Conservation (phyloP, 2,329 filamentous ascomycete species). For the Fusarium humuli region DNA sequence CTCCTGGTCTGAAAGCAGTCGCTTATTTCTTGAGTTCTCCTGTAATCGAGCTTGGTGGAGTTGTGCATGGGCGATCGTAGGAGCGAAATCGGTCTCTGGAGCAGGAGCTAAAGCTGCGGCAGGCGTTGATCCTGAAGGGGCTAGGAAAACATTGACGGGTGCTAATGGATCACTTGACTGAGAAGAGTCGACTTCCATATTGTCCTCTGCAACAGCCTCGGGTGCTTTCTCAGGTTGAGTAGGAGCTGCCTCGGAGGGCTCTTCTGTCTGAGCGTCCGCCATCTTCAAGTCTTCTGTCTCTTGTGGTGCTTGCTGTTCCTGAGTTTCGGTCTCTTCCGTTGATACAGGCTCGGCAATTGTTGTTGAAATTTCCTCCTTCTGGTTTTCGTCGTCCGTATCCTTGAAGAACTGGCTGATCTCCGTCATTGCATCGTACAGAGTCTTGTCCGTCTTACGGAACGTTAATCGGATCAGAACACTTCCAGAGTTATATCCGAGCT, state of each 20-base stretch:
- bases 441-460: conserved; percentile 80
- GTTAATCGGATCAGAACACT: conserved; percentile 81
- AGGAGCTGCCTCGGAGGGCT: conserved; percentile 2
- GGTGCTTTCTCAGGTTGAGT: conserved; percentile 15
- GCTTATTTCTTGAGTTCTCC: conserved; percentile 74
- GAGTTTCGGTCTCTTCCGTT: conserved; percentile 22
- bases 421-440: conserved; percentile 85
- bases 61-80: conserved; percentile 80
- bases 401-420: conserved; percentile 83
- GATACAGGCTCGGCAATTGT: conserved; percentile 14
- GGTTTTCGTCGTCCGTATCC: conserved; percentile 54
- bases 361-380: conserved; percentile 16
- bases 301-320: conserved; percentile 15
- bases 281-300: conserved; percentile 40
- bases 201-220: conserved; percentile 4
- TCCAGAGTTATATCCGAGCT: conserved; percentile 88
- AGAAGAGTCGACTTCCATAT: conserved; percentile 41
- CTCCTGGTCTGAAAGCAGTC: conserved; percentile 85
- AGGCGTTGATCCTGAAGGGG: conserved; percentile 79
- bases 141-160: conserved; percentile 79
- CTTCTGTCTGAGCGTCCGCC: conserved; percentile 31
- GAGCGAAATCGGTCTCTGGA: conserved; percentile 81
- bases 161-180: conserved; percentile 53
- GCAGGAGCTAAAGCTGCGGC: conserved; percentile 75
- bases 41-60: conserved; percentile 77